A percentile compares a stretch with the other conserved stretches of the same genome.
Evolutionary conservation across 495 filamentous ascomycete species (phyloP).

Genomic region (Cetradonia linearis): DNA sequence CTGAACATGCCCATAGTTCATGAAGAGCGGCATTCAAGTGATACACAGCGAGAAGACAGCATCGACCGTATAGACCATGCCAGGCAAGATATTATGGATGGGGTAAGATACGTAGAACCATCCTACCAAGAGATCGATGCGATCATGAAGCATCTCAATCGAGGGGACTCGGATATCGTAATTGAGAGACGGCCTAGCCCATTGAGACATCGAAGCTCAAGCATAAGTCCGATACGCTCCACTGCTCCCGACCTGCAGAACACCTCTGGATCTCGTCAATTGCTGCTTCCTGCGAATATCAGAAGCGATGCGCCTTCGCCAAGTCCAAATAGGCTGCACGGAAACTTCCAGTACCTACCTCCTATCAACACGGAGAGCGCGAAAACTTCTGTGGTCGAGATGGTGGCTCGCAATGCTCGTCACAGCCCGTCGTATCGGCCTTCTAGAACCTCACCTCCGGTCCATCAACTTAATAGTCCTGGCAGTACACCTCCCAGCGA

Average conservation of each 20-base stretch:
- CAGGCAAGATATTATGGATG: conserved; percentile 17
- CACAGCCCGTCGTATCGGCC: conserved; percentile 24
- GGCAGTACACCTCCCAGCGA: conserved; percentile 65
- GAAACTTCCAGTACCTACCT: conserved; percentile 35
- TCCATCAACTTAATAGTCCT: conserved; percentile 55
- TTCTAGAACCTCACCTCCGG: conserved; percentile 40
- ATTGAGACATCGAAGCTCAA: conserved; percentile 5
- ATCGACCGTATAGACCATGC: conserved; percentile 13
- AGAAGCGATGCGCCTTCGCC: conserved; percentile 69
- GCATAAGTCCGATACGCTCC: conserved; percentile 28
- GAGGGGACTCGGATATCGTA: conserved; percentile 58
- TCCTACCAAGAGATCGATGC: conserved; percentile 76
- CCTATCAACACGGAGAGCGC: conserved; percentile 22
- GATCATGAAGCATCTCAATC: conserved; percentile 72
- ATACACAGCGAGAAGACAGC: not conserved
- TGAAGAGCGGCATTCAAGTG: not conserved
- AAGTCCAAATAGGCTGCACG: conserved; percentile 51
- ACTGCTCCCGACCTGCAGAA: conserved; percentile 32
- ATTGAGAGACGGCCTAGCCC: conserved; percentile 50
- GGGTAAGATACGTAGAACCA: conserved; percentile 30
- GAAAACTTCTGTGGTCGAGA: conserved; percentile 18
- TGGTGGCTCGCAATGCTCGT: conserved; percentile 20
- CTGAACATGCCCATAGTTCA: not conserved
- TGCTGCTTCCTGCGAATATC: conserved; percentile 45
- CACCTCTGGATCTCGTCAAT: conserved; percentile 43